Evolutionary conservation across 495 filamentous ascomycete genomes (phyloP), one percentile per base, ranked within the genome.

Genomic region (Neurospora sp.): DNA sequence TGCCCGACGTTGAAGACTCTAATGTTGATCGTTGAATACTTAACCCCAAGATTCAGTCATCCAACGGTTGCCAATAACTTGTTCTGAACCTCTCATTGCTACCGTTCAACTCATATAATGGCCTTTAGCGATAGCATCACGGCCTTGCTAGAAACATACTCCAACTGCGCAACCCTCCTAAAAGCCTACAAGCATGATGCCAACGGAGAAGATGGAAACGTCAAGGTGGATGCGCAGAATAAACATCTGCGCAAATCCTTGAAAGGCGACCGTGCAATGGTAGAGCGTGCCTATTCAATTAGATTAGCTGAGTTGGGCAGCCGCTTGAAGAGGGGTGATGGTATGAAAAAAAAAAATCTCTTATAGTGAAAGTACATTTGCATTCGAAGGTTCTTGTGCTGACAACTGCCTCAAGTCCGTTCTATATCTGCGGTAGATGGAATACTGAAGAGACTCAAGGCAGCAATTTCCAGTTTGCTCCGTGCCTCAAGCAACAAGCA

Each of bases 211-310:
- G 44, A 72, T 20, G 72, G 69, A n/a, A 23, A 73, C 11, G 37
- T 48, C 37, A 83, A 73, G 79, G 82, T 27, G 75, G 82, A 76
- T 74, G 81, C 70, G 79, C 81, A 44, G 79, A 81, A 72, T 74
- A 71, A 62, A 78, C 82, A 39, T 74, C 76, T 83, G 69, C 78
- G 78, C 38, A 78, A 76, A 54, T 79, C 78, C 8, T 39, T 83
- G 18, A 77, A 73, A 39, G 75, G 75, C 5, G 79, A 82, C 44
- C 81, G 81, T 12, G 70, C 75, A n/a, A 66, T 73, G 48, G 74
- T 83, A n/a, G 75, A 77, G 54, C 73, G 73, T 1, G 75, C 77
- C 18, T 83, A 81, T 62, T 77, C 77, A 0, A 76, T 74, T 0
- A 76, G 72, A 69, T 37, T 81, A 38, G 77, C 74, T 0, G 72